A percentile compares a stretch with the other conserved stretches of the same genome.
Conservation (phyloP, 805 yeast species). For the Aciculoconidium aculeatum region DNA sequence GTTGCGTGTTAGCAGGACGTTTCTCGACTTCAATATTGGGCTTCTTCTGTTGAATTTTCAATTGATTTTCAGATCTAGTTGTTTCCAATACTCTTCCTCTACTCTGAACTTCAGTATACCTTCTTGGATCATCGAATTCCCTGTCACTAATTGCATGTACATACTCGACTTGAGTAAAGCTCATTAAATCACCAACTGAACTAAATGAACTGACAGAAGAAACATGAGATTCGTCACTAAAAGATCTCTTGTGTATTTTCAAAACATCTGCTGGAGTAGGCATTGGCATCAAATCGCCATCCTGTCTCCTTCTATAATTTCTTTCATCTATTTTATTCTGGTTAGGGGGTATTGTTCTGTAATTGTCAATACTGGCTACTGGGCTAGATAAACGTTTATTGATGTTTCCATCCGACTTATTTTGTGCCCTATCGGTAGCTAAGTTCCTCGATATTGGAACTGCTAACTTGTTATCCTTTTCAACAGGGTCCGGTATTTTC, state of each 20-base stretch:
- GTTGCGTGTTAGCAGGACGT: not conserved
- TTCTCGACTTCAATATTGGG: not conserved
- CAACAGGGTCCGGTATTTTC: no score
- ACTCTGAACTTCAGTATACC: no score
- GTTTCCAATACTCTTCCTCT: not conserved
- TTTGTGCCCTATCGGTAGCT: no score
- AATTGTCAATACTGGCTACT: no score
- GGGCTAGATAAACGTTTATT: no score
- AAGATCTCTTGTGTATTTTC: constrained; percentile 16
- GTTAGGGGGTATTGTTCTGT: constrained; percentile 10
- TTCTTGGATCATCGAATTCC: no score
- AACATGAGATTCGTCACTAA: constrained; percentile 32
- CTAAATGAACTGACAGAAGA: constrained; percentile 35
- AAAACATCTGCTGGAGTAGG: no score
- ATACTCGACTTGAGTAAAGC: constrained; percentile 10
- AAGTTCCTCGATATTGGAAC: no score
- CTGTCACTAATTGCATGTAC: no score
- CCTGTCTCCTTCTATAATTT: not conserved
- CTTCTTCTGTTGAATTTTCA: not conserved
- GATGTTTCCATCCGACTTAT: no score
- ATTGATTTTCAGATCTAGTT: constrained; percentile 1
- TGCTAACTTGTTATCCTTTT: no score
- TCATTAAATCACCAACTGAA: constrained; percentile 27
- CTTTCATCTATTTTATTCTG: constrained; percentile 3
- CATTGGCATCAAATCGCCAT: not conserved